Percentiles rank a stretch among this genome's conserved stretches.
Evolutionary conservation across 129 eudicot genomes (phyloP).

Genomic region (Centella asiatica): DNA sequence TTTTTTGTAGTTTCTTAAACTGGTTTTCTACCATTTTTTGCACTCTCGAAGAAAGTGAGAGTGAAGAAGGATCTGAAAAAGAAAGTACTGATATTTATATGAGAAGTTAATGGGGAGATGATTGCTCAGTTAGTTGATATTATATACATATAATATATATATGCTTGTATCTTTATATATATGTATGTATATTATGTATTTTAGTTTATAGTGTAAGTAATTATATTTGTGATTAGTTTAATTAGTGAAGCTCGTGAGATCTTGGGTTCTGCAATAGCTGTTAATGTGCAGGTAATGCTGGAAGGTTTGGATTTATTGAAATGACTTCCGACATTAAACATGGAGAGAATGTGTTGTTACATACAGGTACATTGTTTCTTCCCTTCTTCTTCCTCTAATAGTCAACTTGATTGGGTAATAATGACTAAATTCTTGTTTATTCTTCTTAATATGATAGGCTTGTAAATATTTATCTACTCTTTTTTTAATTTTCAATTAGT

Average conservation of each 20-base stretch:
- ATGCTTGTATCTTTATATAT: too few species aligned
- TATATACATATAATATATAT: not conserved
- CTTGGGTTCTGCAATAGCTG: conserved; percentile 69
- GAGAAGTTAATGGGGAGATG: conserved; percentile 47
- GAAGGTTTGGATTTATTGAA: conserved; percentile 56
- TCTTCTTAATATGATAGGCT: not conserved
- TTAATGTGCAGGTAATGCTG: conserved; percentile 21
- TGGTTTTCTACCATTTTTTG: conserved; percentile 22
- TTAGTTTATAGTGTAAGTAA: not conserved
- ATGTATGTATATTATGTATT: too few species aligned
- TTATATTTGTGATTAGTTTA: conserved; percentile 17
- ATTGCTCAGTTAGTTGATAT: conserved; percentile 17
- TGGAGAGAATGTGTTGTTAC: conserved; percentile 70
- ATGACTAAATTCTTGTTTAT: conserved; percentile 1
- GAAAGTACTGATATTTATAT: conserved; percentile 9
- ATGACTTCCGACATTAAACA: conserved; percentile 69
- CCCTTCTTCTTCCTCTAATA: conserved; percentile 9
- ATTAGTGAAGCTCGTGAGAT: conserved; percentile 34
- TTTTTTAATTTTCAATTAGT: not conserved
- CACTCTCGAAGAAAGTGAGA: not conserved
- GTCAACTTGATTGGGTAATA: conserved; percentile 29
- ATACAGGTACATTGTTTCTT: conserved; percentile 20
- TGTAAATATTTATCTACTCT: not conserved
- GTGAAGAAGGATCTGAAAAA: conserved; percentile 10
- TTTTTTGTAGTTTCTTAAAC: not conserved